A percentile compares a stretch with the other conserved stretches of the same genome.
Evolutionary conservation across 2,329 filamentous ascomycete species (phyloP).

Genomic region (Pseudocercospora crystallina): DNA sequence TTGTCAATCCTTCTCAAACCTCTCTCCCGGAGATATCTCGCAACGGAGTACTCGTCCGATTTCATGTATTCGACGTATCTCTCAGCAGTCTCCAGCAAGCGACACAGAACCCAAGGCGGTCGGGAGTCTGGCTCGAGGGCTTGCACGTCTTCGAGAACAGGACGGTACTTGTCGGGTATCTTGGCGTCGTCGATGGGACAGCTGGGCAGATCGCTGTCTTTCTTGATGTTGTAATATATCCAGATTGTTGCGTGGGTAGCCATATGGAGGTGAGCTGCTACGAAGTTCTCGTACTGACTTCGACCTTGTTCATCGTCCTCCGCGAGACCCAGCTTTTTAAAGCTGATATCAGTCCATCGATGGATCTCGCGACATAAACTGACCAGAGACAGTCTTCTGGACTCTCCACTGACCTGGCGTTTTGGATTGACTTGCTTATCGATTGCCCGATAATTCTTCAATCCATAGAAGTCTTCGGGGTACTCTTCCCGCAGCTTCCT

Average conservation of each 20-base stretch:
- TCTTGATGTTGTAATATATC: not conserved
- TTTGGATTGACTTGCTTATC: not conserved
- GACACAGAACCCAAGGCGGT: constrained; percentile 3
- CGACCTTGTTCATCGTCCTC: not conserved
- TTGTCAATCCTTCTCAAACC: not conserved
- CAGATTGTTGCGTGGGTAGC: not conserved
- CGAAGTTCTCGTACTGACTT: not conserved
- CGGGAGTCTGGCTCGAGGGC: not conserved
- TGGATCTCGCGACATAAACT: constrained; percentile 1
- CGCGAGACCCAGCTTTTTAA: not conserved
- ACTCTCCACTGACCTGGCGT: not conserved
- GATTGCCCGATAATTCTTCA: not conserved
- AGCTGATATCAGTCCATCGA: constrained; percentile 1
- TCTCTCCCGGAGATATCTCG: constrained; percentile 1
- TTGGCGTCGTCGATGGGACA: not conserved
- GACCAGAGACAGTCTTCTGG: not conserved
- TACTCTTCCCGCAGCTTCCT: not conserved
- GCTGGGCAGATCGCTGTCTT: not conserved
- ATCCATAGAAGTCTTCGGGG: constrained; percentile 4
- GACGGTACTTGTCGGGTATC: not conserved
- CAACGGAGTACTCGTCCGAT: not conserved
- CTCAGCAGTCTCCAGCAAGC: not conserved
- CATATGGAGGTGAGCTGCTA: constrained; percentile 7
- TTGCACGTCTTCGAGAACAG: not conserved
- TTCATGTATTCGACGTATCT: constrained; percentile 1